A percentile compares a stretch with the other conserved stretches of the same genome.
phyloP scores from a whole-genome alignment of 495 filamentous ascomycete genomes.

The Penicillium daleae region DNA sequence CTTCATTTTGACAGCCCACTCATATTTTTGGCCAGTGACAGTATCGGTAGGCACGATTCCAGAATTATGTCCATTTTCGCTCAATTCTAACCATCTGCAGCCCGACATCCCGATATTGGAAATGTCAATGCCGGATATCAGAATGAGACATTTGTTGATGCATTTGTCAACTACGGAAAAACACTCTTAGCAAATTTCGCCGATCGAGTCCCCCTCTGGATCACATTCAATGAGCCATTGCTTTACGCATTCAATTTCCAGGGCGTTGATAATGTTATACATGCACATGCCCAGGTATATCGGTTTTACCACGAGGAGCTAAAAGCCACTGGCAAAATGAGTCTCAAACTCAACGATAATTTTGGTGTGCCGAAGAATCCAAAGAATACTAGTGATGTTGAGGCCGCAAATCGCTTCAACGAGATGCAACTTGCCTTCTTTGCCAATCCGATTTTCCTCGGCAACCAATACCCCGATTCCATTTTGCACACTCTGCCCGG shows the following conservation, averaged over 20 bases:
- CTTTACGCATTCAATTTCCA: conserved; percentile 37
- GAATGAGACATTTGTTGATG: conserved; percentile 39
- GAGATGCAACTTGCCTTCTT: conserved; percentile 46
- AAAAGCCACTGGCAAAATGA: conserved; percentile 42
- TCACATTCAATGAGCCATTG: conserved; percentile 51
- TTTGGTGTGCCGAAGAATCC: conserved; percentile 45
- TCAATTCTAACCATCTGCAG: conserved; percentile 2
- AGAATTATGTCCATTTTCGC: not conserved
- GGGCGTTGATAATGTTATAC: conserved; percentile 38
- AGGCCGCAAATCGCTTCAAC: conserved; percentile 43
- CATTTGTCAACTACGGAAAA: conserved; percentile 45
- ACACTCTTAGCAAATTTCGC: conserved; percentile 45
- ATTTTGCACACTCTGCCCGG: conserved; percentile 34
- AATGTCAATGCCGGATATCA: conserved; percentile 40
- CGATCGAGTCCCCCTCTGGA: conserved; percentile 49
- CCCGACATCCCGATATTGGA: conserved; percentile 32
- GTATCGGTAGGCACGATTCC: conserved; percentile 20
- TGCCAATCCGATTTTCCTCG: conserved; percentile 46
- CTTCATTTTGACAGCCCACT: conserved; percentile 47
- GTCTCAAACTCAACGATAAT: conserved; percentile 48
- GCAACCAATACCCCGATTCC: conserved; percentile 44
- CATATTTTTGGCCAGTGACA: conserved; percentile 31
- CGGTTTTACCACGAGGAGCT: conserved; percentile 47
- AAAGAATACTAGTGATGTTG: conserved; percentile 36
- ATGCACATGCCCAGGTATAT: conserved; percentile 44